Percentiles rank a stretch among this genome's conserved stretches.
These are phyloP conservation scores for Eucalyptus globulus DNA, from an alignment of 345 rosid genomes.

Conservation along the genomic window DNA sequence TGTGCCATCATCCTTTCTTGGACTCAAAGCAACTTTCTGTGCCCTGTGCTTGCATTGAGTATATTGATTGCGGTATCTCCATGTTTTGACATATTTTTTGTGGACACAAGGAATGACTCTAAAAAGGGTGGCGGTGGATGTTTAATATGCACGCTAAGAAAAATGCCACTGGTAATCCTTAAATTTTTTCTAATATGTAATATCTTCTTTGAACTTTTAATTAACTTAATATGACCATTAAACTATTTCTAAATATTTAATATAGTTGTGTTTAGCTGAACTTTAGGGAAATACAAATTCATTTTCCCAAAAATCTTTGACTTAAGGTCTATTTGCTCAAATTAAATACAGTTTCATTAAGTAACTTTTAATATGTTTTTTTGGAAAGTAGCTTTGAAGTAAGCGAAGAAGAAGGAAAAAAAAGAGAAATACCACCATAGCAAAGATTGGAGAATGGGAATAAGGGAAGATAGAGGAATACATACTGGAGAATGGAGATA, in stretches of 20 bases:
- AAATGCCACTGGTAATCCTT: not conserved
- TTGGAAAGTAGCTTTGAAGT: not conserved
- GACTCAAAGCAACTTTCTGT: not conserved
- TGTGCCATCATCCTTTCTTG: not conserved
- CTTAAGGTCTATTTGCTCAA: not conserved
- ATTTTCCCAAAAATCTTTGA: not conserved
- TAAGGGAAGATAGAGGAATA: no score
- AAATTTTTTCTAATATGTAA: not conserved
- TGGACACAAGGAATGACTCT: not conserved
- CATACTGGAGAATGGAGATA: no score
- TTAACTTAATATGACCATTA: not conserved
- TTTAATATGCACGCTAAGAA: not conserved
- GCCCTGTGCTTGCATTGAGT: not conserved
- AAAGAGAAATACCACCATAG: not conserved
- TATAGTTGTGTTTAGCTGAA: not conserved
- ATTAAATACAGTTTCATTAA: no score
- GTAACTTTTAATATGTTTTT: no score
- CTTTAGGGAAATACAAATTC: not conserved
- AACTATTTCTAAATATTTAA: not conserved
- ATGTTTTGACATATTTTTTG: not conserved
- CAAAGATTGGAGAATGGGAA: no score
- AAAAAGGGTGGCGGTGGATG: not conserved
- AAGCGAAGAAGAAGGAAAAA: not conserved
- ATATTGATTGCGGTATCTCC: not conserved
- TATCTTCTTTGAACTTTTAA: not conserved